A percentile compares a stretch with the other conserved stretches of the same genome.
Conservation (phyloP, 345 rosid genomes). For the Combretum micranthum region DNA sequence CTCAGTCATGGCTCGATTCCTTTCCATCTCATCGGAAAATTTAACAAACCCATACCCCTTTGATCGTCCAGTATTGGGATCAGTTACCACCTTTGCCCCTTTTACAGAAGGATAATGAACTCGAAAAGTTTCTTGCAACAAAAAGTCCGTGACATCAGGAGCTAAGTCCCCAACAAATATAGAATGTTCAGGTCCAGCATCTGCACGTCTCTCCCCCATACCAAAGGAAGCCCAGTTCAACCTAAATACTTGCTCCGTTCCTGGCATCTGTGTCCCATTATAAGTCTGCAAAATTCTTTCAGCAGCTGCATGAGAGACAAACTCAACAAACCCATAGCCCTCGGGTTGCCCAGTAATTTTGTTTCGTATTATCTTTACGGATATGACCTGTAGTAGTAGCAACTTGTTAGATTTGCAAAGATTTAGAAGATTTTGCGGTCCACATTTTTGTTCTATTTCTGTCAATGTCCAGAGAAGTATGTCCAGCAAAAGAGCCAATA, state of each 20-base stretch:
- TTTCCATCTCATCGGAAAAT: constrained; percentile 81
- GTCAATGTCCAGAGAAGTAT: no score
- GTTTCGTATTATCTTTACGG: constrained; percentile 89
- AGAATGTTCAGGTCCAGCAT: constrained; percentile 92
- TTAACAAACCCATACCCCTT: constrained; percentile 98
- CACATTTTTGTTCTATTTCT: no score
- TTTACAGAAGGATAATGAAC: constrained; percentile 74
- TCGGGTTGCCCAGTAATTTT: constrained; percentile 93
- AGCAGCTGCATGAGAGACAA: constrained; percentile 80
- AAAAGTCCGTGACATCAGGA: constrained; percentile 87
- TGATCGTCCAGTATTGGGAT: constrained; percentile 92
- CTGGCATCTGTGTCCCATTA: constrained; percentile 91
- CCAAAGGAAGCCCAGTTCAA: constrained; percentile 99
- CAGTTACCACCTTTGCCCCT: constrained; percentile 99
- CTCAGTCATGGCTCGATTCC: constrained; percentile 87
- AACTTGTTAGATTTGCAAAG: neutral
- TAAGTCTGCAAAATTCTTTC: constrained; percentile 78
- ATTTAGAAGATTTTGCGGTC: no score
- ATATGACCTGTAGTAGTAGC: constrained; percentile 47
- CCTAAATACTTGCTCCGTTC: constrained; percentile 72
- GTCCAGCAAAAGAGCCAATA: no score
- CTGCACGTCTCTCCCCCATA: constrained; percentile 74
- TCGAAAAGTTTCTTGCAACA: constrained; percentile 91
- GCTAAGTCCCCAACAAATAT: constrained; percentile 96
- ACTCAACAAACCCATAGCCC: constrained; percentile 96